A percentile compares a stretch with the other conserved stretches of the same genome.
phyloP scores from a whole-genome alignment of 371 early-diverging fungal species.

The Mortierella sp. region DNA sequence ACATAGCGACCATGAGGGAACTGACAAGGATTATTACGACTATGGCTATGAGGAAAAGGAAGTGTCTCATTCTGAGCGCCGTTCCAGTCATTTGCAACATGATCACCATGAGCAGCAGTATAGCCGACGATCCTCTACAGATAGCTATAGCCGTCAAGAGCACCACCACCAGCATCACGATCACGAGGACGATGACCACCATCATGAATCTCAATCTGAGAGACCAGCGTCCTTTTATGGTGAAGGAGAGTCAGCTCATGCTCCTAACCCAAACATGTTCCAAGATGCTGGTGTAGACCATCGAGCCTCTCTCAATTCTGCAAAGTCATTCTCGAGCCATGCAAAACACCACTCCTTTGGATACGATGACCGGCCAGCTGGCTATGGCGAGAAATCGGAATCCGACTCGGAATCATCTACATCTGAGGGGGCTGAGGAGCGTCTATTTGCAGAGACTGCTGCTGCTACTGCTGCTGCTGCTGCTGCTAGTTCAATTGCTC shows the following conservation, averaged over 20 bases:
- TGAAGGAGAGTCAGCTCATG: slow-evolving; percentile 9
- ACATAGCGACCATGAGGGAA: neutral
- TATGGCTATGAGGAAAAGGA: neutral
- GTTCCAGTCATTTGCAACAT: slow-evolving; percentile 1
- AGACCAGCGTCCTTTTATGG: slow-evolving; percentile 16
- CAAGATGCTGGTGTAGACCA: slow-evolving; percentile 3
- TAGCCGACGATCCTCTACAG: neutral
- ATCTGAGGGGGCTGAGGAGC: slow-evolving; percentile 32
- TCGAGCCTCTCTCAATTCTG: slow-evolving; percentile 36
- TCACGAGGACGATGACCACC: neutral
- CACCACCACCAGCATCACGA: too few species aligned
- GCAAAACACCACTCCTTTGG: slow-evolving; percentile 52
- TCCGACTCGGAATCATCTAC: slow-evolving; percentile 45
- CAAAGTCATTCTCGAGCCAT: slow-evolving; percentile 44
- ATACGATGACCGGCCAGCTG: slow-evolving; percentile 24
- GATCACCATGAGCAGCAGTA: slow-evolving; percentile 4
- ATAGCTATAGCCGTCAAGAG: neutral
- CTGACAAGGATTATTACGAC: neutral
- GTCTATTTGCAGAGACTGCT: neutral
- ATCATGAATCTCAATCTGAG: neutral
- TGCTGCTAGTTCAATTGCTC: neutral
- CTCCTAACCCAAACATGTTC: slow-evolving; percentile 25
- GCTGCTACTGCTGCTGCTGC: neutral
- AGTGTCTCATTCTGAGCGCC: neutral
- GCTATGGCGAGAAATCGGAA: slow-evolving; percentile 20